Base-by-base conservation (phyloP, 169 alveolate genomes). In the Plasmodium cynomolgi region DNA sequence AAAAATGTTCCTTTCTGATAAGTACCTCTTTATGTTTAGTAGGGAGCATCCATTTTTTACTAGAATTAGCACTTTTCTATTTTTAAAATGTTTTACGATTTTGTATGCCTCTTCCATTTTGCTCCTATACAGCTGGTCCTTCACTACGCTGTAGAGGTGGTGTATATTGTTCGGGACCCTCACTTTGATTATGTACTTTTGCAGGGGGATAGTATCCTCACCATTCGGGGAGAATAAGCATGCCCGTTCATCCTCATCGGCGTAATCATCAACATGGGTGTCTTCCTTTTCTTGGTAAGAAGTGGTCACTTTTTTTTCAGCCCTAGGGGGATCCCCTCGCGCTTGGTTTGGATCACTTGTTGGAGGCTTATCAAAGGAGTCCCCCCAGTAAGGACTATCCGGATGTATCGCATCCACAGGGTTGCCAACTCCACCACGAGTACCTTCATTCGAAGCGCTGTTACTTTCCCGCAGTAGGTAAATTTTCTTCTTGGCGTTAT, bases 41-140 rank as follows among this genome's bases (percentile, higher is more conserved):
- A 90, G 72, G n/a, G 94, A 90, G 26, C 71, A 90, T 0, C 94
- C 94, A 80, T 90, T 90, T 68, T 90, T 80, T n/a, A 90, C 62
- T 80, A 90, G 41, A 41, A 74, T 80, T 90, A 90, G 74, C 29
- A 90, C 83, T 79, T 90, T 90, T 44, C 54, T 33, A 31, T 37
- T 79, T 29, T 62, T 79, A 90, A 90, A 90, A 56, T 47, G 68
- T 56, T 90, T 75, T 90, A 90, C 54, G 71, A 90, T 90, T 47
- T 90, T 54, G 33, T 80, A 81, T 39, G 73, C 41, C 72, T 58
- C 90, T 26, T 90, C 77, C 37, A 90, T 90, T 80, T 58, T 90
- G 82, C 50, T 90, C 5, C 62, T 81, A 68, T 34, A 90, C 56
- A 81, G 56, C 54, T 90, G 79, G 72, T 90, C 77, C 26, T 62